Base-by-base conservation (phyloP, 768 basidiomycete genomes). In the Pleurotus sapidus region DNA sequence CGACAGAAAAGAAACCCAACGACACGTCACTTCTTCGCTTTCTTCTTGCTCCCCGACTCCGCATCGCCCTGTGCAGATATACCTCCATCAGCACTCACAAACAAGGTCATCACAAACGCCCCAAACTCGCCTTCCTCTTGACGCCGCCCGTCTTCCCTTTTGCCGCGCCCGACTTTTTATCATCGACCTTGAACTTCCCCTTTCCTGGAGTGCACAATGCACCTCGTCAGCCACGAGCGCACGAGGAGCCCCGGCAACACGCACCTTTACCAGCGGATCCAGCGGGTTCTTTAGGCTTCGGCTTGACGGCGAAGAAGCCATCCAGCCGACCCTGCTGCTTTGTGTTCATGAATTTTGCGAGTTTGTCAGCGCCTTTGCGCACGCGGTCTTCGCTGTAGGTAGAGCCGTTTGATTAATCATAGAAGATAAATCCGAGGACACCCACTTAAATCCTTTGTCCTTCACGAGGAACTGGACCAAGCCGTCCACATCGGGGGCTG, bases 291-390 rank as follows among this genome's bases (percentile, higher is more conserved):
- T 77, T 82, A 42, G 84, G 80, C 56, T 84, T 82, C 4, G 83
- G 74, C 65, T 89, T 86, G 9, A 86, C 84, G 20, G 1, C 84
- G 74, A 99, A 99, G 74, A 99, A 99, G 0, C 94, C 89, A 65
- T 98, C 97, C 12, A 99, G 79, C 8, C 97, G 87, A 7, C 97
- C 95, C 72, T 99, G 97, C 65, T 98, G 97, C 67, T 98, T 98
- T 34, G 87, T 84, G 53, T 84, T 87, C 49, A 98, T 75, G 70
- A 84, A 89, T 65, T 95, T 97, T 46, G 85, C 77, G 43, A 99
- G 82, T 68, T 98, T 97, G 46, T 97, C 94, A 3, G 92, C 95
- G 23, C 95, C 95, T 69, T 91, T 95, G 27, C 96, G 86, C 3
- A 99, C 93, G 18, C 97, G 89, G 8, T 99, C 97, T 77, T 98